Percentiles rank a stretch among this genome's conserved stretches.
phyloP scores from a whole-genome alignment of 768 basidiomycete species.

The Mycena filopes region DNA sequence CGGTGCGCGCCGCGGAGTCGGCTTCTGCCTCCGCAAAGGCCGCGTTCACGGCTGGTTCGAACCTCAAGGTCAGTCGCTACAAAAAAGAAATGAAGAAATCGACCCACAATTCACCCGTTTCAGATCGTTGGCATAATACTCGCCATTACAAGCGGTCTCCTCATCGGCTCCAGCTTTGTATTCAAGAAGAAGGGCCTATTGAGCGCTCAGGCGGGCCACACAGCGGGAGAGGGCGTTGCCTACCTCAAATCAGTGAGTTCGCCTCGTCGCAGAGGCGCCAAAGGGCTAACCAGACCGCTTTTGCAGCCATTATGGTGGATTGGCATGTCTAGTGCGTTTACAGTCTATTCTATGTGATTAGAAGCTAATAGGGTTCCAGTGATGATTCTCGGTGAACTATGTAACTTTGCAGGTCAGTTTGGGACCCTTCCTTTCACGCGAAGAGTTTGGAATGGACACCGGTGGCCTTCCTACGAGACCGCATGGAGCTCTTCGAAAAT shows the following conservation, averaged over 20 bases:
- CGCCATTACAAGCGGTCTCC: slow-evolving; percentile 80
- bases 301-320: slow-evolving; percentile 88
- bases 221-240: slow-evolving; percentile 86
- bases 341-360: neutral
- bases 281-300: slow-evolving; percentile 26
- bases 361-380: slow-evolving; percentile 51
- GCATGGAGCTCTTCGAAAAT: no score
- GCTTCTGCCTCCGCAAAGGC: slow-evolving; percentile 2
- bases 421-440: slow-evolving; percentile 7
- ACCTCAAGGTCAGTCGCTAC: slow-evolving; percentile 14
- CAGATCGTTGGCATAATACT: slow-evolving; percentile 83
- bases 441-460: neutral
- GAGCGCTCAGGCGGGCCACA: slow-evolving; percentile 82
- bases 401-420: slow-evolving; percentile 83
- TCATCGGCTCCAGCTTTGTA: slow-evolving; percentile 94
- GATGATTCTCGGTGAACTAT: slow-evolving; percentile 93
- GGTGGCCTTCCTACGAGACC: no score
- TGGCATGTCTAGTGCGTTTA: slow-evolving; percentile 83
- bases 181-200: slow-evolving; percentile 97
- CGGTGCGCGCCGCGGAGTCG: slow-evolving; percentile 1
- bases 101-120: neutral
- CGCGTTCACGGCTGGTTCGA: slow-evolving; percentile 6
- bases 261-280: slow-evolving; percentile 9
- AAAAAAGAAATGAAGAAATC: neutral
- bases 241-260: slow-evolving; percentile 91